These are phyloP conservation scores for Hymenoscyphus repandus DNA, from an alignment of 2,329 filamentous ascomycete species.

Conservation along the genomic window DNA sequence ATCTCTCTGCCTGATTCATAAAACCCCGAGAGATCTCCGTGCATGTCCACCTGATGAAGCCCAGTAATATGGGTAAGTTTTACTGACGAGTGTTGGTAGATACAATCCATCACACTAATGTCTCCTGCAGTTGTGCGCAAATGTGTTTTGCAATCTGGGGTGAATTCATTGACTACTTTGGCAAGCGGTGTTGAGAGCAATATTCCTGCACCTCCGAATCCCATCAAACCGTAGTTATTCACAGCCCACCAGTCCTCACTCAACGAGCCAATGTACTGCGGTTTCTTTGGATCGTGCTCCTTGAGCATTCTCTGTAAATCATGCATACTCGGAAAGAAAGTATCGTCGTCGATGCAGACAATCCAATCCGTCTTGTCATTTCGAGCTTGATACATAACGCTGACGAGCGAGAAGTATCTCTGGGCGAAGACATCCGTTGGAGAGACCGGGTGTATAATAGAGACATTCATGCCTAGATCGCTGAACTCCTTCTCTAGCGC, in stretches of 20 bases:
- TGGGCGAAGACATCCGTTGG: conserved; percentile 26
- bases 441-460: conserved; percentile 25
- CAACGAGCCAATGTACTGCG: conserved; percentile 27
- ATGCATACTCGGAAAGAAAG: conserved; percentile 30
- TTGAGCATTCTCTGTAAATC: conserved; percentile 30
- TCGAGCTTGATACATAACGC: conserved; percentile 36
- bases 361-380: conserved; percentile 34
- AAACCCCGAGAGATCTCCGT: conserved; percentile 29
- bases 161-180: conserved; percentile 22
- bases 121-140: conserved; percentile 28
- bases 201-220: conserved; percentile 29
- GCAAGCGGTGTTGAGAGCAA: conserved; percentile 26
- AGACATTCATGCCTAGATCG: conserved; percentile 24
- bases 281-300: conserved; percentile 23
- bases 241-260: conserved; percentile 30
- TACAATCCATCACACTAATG: conserved; percentile 29
- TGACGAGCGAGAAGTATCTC: conserved; percentile 41
- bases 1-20: conserved; percentile 29
- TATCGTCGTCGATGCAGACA: conserved; percentile 30
- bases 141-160: conserved; percentile 24
- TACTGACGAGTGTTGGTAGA: conserved; percentile 22
- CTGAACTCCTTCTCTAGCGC: conserved; percentile 24
- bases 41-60: conserved; percentile 30
- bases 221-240: conserved; percentile 30
- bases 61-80: conserved; percentile 25